These are phyloP conservation scores for Aspergillus cristatus DNA, from an alignment of 495 filamentous ascomycete species.

Conservation along the genomic window DNA sequence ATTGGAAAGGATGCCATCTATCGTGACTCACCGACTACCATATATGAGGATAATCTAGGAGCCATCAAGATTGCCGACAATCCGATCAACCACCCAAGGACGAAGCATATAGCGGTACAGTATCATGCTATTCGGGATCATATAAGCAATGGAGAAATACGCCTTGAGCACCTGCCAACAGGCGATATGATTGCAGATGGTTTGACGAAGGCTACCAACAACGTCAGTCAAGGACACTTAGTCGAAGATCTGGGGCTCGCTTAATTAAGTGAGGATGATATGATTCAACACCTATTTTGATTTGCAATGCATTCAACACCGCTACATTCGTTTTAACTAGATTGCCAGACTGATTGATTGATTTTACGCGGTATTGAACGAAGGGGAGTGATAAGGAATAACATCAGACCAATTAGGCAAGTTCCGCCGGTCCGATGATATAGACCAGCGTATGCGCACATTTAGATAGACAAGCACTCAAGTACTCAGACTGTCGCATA, in stretches of 20 bases:
- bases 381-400: conserved; percentile 3
- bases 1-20: conserved; percentile 4
- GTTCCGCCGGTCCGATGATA: no score
- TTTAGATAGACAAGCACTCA: no score
- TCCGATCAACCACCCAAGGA: conserved; percentile 4
- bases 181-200: conserved; percentile 10
- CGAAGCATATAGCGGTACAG: conserved; percentile 13
- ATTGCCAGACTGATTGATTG: background rate
- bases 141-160: background rate
- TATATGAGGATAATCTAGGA: conserved; percentile 8
- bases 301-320: no score
- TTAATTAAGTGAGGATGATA: background rate
- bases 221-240: no score
- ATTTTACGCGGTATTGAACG: conserved; percentile 7
- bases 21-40: background rate
- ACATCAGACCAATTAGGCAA: no score
- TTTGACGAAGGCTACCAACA: no score
- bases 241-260: conserved; percentile 3
- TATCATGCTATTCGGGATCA: conserved; percentile 11
- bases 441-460: no score
- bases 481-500: no score
- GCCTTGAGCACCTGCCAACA: background rate
- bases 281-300: no score
- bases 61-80: conserved; percentile 9
- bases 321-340: background rate